Base-by-base conservation (phyloP, 1,139 yeast species). In the Candida sp. region DNA sequence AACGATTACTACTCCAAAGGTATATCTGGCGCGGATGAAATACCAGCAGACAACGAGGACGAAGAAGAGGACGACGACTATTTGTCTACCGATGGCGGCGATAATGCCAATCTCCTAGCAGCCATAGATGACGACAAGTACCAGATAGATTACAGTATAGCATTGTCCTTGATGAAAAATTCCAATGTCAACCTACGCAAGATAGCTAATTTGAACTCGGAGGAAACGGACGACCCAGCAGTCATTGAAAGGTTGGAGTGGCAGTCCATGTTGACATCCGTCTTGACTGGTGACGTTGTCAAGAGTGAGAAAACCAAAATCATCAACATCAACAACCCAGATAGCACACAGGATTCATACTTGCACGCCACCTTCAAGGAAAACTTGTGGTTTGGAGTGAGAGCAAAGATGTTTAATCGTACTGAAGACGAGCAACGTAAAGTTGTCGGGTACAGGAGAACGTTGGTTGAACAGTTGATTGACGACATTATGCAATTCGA, bases 241-340 rank as follows among this genome's bases (percentile, higher is more conserved):
- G 85, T 90, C 23, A 67, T 86, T 30, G 98, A 92, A 65, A 76
- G 99, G 46, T 76, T 93, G 28, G 98, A 93, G 70, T 94, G 99
- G 99, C 98, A 94, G 67, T 84, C 96, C 0, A 91, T 94, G 97
- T 76, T 94, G 44, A 82, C 90, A 3, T 83, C 94, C 4, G 99
- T 94, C 2, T 78, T 94, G 38, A 93, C 96, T 2, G 98, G 99
- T 56, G 99, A 94, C 65, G 97, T 94, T 46, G 92, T 94, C 23
- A 81, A 87, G 40, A 88, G 96, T 8, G 99, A 94, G 65, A 94
- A 93, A 70, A 87, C 96, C 3, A 88, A 93, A 63, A 78, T 94
- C 49, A 86, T 84, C 39, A 68, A 70, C 70, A 63, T 73, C 65
- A 59, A 81, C 70, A 67, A 70, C 61, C 68, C 70, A 1, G 69